Conservation (phyloP, 257 asterid species). For the Solanum lycopersicoides region DNA sequence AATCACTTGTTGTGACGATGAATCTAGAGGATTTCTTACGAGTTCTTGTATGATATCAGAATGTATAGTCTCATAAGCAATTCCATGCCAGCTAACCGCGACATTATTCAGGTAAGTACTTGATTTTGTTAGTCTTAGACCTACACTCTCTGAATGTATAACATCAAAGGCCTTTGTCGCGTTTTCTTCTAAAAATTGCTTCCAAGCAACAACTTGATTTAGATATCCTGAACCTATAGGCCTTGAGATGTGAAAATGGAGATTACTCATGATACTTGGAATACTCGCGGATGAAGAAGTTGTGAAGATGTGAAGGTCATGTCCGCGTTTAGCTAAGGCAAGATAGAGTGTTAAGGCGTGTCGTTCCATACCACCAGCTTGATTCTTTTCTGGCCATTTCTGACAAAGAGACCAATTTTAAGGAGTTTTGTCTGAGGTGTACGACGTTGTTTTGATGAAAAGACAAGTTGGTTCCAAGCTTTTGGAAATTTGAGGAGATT, state of each 20-base stretch:
- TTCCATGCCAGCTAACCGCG: constrained; percentile 82
- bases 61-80: constrained; percentile 38
- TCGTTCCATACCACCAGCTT: constrained; percentile 63
- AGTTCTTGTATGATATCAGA: constrained; percentile 67
- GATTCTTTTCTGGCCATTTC: constrained; percentile 55
- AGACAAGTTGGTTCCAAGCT: constrained; percentile 56
- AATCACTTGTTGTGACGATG: constrained; percentile 3
- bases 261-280: constrained; percentile 7
- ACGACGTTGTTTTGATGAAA: constrained; percentile 22
- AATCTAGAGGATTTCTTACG: constrained; percentile 10
- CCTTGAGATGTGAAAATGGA: constrained; percentile 44
- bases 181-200: constrained; percentile 40
- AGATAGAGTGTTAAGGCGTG: constrained; percentile 29
- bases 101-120: constrained; percentile 24
- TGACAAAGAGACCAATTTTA: constrained; percentile 56
- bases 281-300: not conserved
- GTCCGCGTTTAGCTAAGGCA: constrained; percentile 43
- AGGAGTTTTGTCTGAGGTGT: constrained; percentile 8
- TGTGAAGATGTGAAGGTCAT: constrained; percentile 57
- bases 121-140: constrained; percentile 54
- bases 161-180: constrained; percentile 46
- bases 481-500: constrained; percentile 34
- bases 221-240: constrained; percentile 56
- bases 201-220: constrained; percentile 54
- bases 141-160: constrained; percentile 68